Percentiles rank a stretch among this genome's conserved stretches.
phyloP scores from a whole-genome alignment of 1,284 basidiomycete genomes.

The Cutaneotrichosporon curvatum region DNA sequence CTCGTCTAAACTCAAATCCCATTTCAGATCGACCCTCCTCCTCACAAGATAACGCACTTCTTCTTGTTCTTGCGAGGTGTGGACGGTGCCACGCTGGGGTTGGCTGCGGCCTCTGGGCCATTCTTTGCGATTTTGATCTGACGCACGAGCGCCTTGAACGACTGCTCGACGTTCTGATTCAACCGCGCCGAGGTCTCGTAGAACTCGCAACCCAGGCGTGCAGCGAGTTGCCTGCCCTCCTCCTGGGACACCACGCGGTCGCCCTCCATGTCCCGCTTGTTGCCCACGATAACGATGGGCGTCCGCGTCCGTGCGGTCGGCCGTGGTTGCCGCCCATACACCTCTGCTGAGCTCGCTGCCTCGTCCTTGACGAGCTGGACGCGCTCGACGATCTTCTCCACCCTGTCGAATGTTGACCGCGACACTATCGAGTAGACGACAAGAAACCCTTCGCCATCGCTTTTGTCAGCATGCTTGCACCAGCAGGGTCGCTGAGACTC shows the following conservation, averaged over 20 bases:
- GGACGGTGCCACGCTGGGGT: conserved; percentile 3
- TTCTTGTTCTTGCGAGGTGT: conserved; percentile 33
- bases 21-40: too few relatives aligned
- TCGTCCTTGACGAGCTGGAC: conserved; percentile 88
- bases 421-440: conserved; percentile 98
- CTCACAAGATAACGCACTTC: conserved; percentile 46
- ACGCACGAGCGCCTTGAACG: conserved; percentile 86
- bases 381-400: conserved; percentile 89
- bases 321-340: background rate
- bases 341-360: conserved; percentile 44
- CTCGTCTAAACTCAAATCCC: too few relatives aligned
- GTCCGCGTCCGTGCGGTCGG: conserved; percentile 17
- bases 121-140: conserved; percentile 54
- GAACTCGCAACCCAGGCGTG: conserved; percentile 85
- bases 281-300: conserved; percentile 72
- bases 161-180: conserved; percentile 85
- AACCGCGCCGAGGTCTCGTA: conserved; percentile 96
- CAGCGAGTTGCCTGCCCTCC: conserved; percentile 79
- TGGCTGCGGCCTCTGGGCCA: conserved; percentile 14
- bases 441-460: conserved; percentile 94
- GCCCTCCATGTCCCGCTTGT: conserved; percentile 72
- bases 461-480: too few relatives aligned
- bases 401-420: conserved; percentile 85
- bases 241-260: conserved; percentile 80
- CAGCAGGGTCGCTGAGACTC: too few relatives aligned